These are phyloP conservation scores for Heimioporus retisporus DNA, from an alignment of 1,284 basidiomycete genomes.

Conservation along the genomic window DNA sequence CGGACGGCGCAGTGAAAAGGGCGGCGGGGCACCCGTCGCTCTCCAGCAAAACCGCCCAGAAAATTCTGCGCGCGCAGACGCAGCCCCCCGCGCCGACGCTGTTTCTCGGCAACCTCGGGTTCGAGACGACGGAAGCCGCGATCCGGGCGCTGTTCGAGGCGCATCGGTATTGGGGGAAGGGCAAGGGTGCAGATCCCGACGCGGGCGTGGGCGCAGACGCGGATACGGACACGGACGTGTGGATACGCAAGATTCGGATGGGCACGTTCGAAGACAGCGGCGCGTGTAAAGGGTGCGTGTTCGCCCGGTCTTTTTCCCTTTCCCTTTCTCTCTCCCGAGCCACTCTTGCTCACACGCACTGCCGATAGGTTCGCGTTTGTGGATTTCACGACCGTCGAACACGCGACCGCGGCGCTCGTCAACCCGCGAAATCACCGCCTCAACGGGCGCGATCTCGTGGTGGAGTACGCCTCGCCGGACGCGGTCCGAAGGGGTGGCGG, in stretches of 20 bases:
- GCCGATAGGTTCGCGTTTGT: slow-evolving; percentile 89
- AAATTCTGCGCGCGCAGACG: slow-evolving; percentile 85
- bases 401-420: slow-evolving; percentile 86
- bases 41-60: slow-evolving; percentile 76
- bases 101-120: slow-evolving; percentile 92
- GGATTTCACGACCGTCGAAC: slow-evolving; percentile 85
- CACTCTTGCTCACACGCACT: too few relatives aligned
- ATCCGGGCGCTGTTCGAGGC: slow-evolving; percentile 81
- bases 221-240: slow-evolving; percentile 51
- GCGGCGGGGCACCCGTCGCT: slow-evolving; percentile 12
- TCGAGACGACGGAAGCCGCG: slow-evolving; percentile 84
- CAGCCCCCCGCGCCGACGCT: slow-evolving; percentile 87
- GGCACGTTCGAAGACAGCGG: slow-evolving; percentile 97
- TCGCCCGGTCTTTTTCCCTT: too few relatives aligned
- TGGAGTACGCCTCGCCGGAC: slow-evolving; percentile 92
- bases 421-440: slow-evolving; percentile 89
- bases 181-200: slow-evolving; percentile 30
- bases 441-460: slow-evolving; percentile 85
- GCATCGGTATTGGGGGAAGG: slow-evolving; percentile 51
- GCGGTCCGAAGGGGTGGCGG: slow-evolving; percentile 78
- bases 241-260: slow-evolving; percentile 92
- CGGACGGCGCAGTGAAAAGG: slow-evolving; percentile 16
- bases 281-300: slow-evolving; percentile 89
- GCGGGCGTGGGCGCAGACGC: slow-evolving; percentile 29
- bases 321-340: background rate